Evolutionary conservation across 495 filamentous ascomycete species (phyloP), one percentile per base, ranked within the genome.

Genomic region (Hypoxylon trugodes): DNA sequence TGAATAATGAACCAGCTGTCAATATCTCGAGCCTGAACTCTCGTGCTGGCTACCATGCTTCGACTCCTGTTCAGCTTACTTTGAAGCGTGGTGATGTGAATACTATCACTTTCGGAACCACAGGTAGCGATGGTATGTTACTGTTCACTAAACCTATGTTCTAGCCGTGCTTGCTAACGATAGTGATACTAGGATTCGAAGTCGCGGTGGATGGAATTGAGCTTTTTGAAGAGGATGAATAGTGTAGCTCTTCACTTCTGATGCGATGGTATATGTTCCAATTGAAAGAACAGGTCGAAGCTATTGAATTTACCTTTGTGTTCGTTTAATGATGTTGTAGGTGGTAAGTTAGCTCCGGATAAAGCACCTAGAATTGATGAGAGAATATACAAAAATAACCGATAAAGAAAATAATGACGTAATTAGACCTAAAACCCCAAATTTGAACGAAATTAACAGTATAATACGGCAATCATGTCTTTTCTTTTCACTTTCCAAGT

Each of bases 1-100:
- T 78, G 45, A 80, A 80, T 16, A 68, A 74, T 13, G 70, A 73
- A 30, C 69, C 70, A 18, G 55, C 67, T 0, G 68, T 75, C 13
- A 78, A 78, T 48, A 72, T 78, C 35, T 76, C 77, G 7, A 59
- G 59, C 42, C 49, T 78, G 28, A 80, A 80, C 65, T 74, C 69
- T 21, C 69, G 76, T 2, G 77, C 77, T 6, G 77, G 77, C 16
- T 78, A 73, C 55, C 75, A 77, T 37, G 43, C 73, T 26, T 69
- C 66, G 4, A 71, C 75, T 5, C 76, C 77, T 6, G 50, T 80
- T 28, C 65, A 73, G 41, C 58, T 80, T 25, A 66, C 49, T 7
- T 55, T 80, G n/a, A 62, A 69, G 51, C 41, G 32, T 10, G 77
- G 75, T 8, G 69, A 70, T 46, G 68, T 48, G 9, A 80, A 80